Evolutionary conservation across 495 filamentous ascomycete genomes (phyloP), one percentile per base, ranked within the genome.

Genomic region (Penicillium dipodomyicola): DNA sequence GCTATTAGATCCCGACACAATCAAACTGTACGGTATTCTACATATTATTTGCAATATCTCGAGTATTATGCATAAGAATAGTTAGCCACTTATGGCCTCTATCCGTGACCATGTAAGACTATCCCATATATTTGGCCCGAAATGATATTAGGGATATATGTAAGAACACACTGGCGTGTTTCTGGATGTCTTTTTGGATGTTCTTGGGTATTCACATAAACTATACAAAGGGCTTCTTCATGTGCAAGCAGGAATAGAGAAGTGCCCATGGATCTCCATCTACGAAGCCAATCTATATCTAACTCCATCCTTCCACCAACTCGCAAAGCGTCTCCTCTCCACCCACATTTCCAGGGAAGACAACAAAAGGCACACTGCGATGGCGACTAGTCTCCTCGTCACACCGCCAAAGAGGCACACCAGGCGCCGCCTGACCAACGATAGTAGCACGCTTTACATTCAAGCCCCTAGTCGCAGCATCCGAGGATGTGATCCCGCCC

Each of bases 301-400:
- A 76, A 49, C 61, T 63, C 74, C 74, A 77, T 1, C 62, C 67
- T 46, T 66, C 70, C 17, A 75, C 74, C 39, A 77, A 29, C 4
- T 73, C 67, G 62, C 67, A 70, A n/a, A 77, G 59, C 23, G 79
- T 79, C 52, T 67, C 62, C 51, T 81, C 79, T 8, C 71, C 71
- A 23, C 80, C 81, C 12, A 82, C 80, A 68, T 83, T 83, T 11
- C 79, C 81, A n/a, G 81, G 81, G 50, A 83, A 83, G 0, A 82
- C 79, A 12, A 82, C 77, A 64, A 73, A 82, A 14, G 78, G 78
- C 20, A 82, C 70, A 23, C 74, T 75, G 0, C 67, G 67, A 64
- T 77, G 73, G 49, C 74, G 68, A 40, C 73, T 77, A 0, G 71
- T 76, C 40, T 60, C 55, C 65, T 82, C 79, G 56, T 81, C 72